A percentile compares a stretch with the other conserved stretches of the same genome.
These are phyloP conservation scores for Nemania sp. DNA, from an alignment of 2,329 filamentous ascomycete species.

Conservation along the genomic window DNA sequence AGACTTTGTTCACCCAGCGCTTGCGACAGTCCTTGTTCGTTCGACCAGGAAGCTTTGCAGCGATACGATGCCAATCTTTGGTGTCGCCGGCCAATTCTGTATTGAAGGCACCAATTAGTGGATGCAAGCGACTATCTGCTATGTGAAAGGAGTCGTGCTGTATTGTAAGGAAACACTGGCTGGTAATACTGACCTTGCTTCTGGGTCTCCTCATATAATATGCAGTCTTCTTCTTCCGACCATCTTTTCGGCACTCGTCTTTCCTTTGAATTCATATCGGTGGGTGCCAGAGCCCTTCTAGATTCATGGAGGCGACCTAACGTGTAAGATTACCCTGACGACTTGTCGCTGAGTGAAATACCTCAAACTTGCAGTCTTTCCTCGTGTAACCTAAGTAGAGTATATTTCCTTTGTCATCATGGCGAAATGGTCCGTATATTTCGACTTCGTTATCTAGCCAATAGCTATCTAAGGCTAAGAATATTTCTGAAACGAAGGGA, in stretches of 20 bases:
- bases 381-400: constrained; percentile 1
- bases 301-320: neutral
- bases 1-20: constrained; percentile 39
- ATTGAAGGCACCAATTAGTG: neutral
- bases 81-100: constrained; percentile 14
- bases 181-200: constrained; percentile 29
- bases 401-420: neutral
- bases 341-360: neutral
- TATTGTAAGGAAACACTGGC: neutral
- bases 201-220: constrained; percentile 37
- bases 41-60: constrained; percentile 35
- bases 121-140: constrained; percentile 7
- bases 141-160: neutral
- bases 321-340: neutral
- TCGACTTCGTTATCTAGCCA: neutral
- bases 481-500: neutral
- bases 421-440: neutral
- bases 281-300: neutral
- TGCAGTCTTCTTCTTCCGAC: constrained; percentile 39
- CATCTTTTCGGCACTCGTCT: constrained; percentile 38
- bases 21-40: constrained; percentile 41
- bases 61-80: constrained; percentile 38
- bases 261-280: constrained; percentile 30
- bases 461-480: neutral
- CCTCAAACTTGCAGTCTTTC: neutral